Conservation (phyloP, 1,139 yeast genomes). For the Hyphopichia burtonii region DNA sequence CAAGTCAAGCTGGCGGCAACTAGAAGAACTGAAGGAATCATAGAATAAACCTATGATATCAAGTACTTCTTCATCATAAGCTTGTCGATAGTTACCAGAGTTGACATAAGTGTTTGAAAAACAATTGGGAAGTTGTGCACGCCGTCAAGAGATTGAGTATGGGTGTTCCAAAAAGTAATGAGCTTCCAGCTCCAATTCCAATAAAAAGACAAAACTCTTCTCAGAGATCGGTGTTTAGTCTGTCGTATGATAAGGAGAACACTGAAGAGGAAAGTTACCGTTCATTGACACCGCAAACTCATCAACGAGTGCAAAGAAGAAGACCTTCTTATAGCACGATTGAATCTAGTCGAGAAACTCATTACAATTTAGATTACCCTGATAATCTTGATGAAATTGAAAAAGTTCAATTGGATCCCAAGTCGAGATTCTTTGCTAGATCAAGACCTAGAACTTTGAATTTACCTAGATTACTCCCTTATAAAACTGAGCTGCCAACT, state of each 20-base stretch:
- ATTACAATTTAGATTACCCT: conserved; percentile 61
- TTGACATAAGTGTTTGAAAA: too few species aligned
- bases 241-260: not conserved
- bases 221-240: not conserved
- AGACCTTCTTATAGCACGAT: conserved; percentile 39
- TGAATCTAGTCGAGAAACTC: conserved; percentile 38
- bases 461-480: conserved; percentile 69
- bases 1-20: not conserved
- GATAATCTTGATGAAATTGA: conserved; percentile 42
- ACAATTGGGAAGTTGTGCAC: too few species aligned
- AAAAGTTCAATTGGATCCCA: conserved; percentile 44
- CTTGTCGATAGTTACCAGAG: too few species aligned
- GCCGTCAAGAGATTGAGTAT: too few species aligned
- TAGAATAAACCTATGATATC: too few species aligned
- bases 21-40: too few species aligned
- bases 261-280: conserved; percentile 9
- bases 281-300: conserved; percentile 29
- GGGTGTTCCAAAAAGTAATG: not conserved
- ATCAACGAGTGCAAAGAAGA: conserved; percentile 16
- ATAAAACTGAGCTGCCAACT: conserved; percentile 63
- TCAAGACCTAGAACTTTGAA: conserved; percentile 52
- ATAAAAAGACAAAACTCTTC: conserved; percentile 8
- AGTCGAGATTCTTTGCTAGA: conserved; percentile 59
- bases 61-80: too few species aligned
- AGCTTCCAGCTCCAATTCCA: conserved; percentile 21